Percentiles rank a stretch among this genome's conserved stretches.
These are phyloP conservation scores for Boletus speciosus DNA, from an alignment of 768 basidiomycete species.

Conservation along the genomic window DNA sequence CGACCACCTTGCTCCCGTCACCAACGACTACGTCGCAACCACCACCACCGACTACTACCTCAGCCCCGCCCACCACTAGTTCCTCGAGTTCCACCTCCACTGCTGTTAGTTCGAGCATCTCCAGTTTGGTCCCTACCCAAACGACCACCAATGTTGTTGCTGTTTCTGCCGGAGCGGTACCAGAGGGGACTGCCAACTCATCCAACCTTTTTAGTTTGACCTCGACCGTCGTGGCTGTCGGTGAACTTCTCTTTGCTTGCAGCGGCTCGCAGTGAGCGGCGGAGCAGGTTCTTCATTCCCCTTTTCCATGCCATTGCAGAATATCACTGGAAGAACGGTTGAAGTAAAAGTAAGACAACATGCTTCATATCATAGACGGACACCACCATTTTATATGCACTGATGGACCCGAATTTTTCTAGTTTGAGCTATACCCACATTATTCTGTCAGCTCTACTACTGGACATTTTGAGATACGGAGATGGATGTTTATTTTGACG, in stretches of 20 bases:
- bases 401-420: slow-evolving; percentile 20
- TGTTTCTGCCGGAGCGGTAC: slow-evolving; percentile 10
- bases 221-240: slow-evolving; percentile 18
- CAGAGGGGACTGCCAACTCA: not conserved
- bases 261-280: slow-evolving; percentile 1
- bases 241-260: slow-evolving; percentile 16
- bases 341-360: slow-evolving; percentile 16
- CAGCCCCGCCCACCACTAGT: slow-evolving; percentile 5
- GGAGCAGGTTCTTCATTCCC: slow-evolving; percentile 9
- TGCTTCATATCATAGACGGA: slow-evolving; percentile 20
- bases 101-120: slow-evolving; percentile 8
- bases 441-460: slow-evolving; percentile 14
- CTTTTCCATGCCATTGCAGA: not conserved
- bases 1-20: slow-evolving; percentile 23
- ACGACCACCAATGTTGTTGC: slow-evolving; percentile 13
- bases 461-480: slow-evolving; percentile 5
- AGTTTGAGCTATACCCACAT: slow-evolving; percentile 26
- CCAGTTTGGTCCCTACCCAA: slow-evolving; percentile 24
- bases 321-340: not conserved
- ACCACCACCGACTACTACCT: slow-evolving; percentile 23
- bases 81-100: slow-evolving; percentile 14
- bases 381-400: slow-evolving; percentile 10
- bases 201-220: slow-evolving; percentile 18
- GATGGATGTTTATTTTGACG: slow-evolving; percentile 3
- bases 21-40: slow-evolving; percentile 24